phyloP scores from a whole-genome alignment of 2,329 filamentous ascomycete genomes.

The Colletotrichum sp. region DNA sequence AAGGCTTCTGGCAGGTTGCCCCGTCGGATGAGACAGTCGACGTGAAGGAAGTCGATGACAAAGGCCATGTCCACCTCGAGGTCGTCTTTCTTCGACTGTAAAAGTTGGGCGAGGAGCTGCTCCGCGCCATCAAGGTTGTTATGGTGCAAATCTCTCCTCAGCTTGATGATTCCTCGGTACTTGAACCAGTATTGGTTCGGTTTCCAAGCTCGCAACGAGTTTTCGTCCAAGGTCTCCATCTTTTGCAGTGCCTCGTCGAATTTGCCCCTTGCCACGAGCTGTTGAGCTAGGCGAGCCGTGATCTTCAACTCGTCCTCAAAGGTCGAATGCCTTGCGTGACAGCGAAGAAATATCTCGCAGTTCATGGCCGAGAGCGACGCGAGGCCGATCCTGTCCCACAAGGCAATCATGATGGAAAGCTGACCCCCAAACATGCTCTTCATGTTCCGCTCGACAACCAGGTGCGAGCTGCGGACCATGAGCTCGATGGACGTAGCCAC shows the following conservation, averaged over 20 bases:
- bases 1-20: conserved; percentile 55
- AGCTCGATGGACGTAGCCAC: conserved; percentile 72
- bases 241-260: conserved; percentile 69
- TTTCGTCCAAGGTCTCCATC: conserved; percentile 55
- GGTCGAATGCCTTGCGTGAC: conserved; percentile 62
- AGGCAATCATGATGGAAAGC: conserved; percentile 71
- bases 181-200: conserved; percentile 76
- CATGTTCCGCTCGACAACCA: conserved; percentile 80
- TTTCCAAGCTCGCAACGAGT: conserved; percentile 75
- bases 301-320: conserved; percentile 83
- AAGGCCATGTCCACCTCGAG: conserved; percentile 58
- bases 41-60: conserved; percentile 55
- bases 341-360: conserved; percentile 78
- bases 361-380: conserved; percentile 60
- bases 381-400: conserved; percentile 79
- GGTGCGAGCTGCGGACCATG: conserved; percentile 81
- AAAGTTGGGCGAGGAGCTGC: conserved; percentile 54
- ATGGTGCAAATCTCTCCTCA: conserved; percentile 66
- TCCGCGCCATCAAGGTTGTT: conserved; percentile 58
- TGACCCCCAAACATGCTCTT: conserved; percentile 76
- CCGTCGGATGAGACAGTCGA: conserved; percentile 55
- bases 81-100: conserved; percentile 56
- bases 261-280: conserved; percentile 67
- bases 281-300: conserved; percentile 68
- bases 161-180: conserved; percentile 69